phyloP scores from a whole-genome alignment of 192 early-diverging fungal genomes.

The Coemansia sp. region DNA sequence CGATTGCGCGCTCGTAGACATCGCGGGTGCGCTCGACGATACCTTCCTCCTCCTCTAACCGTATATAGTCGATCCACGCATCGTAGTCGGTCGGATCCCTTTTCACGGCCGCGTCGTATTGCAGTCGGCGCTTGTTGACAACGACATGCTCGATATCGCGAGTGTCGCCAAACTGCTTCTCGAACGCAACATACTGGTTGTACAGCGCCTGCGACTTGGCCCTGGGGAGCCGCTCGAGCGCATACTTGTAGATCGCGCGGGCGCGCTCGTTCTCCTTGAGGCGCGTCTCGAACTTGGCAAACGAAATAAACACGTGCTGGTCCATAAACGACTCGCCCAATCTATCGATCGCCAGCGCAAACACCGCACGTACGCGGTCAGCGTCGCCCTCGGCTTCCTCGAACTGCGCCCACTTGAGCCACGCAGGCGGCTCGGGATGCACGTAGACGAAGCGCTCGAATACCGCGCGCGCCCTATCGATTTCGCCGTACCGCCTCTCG shows the following conservation, averaged over 20 bases:
- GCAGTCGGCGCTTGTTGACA: constrained; percentile 78
- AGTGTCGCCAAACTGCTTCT: constrained; percentile 90
- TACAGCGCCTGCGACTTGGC: constrained; percentile 82
- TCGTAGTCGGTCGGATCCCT: constrained; percentile 91
- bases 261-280: constrained; percentile 90
- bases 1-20: constrained; percentile 93
- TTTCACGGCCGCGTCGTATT: constrained; percentile 80
- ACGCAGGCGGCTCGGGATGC: constrained; percentile 91
- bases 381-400: constrained; percentile 79
- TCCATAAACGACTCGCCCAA: constrained; percentile 90
- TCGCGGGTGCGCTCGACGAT: constrained; percentile 79
- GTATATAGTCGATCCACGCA: constrained; percentile 95
- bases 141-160: constrained; percentile 92
- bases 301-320: constrained; percentile 91
- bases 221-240: constrained; percentile 83
- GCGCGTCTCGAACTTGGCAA: constrained; percentile 94
- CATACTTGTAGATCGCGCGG: constrained; percentile 94
- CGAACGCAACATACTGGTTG: constrained; percentile 93
- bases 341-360: constrained; percentile 79
- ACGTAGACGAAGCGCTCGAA: constrained; percentile 84
- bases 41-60: constrained; percentile 75
- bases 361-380: constrained; percentile 78
- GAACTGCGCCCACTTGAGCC: constrained; percentile 96
- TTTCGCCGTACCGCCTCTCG: constrained; percentile 85
- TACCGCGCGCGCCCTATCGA: constrained; percentile 74